Percentiles rank a stretch among this genome's conserved stretches.
phyloP scores from a whole-genome alignment of 805 yeast species.

The Wickerhamiella vanderwaltii region DNA sequence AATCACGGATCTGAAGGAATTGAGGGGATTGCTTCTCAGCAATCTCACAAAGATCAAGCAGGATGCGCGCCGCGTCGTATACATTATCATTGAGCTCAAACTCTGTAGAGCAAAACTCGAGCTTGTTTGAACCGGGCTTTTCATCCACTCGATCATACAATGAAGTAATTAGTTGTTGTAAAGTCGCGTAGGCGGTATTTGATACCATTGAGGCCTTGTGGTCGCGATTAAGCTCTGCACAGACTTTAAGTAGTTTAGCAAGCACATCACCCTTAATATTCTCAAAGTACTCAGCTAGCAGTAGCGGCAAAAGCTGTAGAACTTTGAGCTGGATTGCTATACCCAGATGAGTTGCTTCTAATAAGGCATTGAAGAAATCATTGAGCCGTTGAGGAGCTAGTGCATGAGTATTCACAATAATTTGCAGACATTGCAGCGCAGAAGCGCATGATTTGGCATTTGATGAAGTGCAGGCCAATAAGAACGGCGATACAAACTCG shows the following conservation, averaged over 20 bases:
- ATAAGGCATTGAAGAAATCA: constrained; percentile 51
- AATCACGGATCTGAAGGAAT: constrained; percentile 39
- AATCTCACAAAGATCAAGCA: constrained; percentile 59
- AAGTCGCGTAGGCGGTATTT: constrained; percentile 87
- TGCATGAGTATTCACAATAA: constrained; percentile 41
- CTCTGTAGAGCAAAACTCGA: constrained; percentile 36
- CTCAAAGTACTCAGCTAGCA: constrained; percentile 51
- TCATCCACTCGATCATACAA: constrained; percentile 52
- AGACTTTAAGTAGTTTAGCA: constrained; percentile 49
- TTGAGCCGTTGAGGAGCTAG: constrained; percentile 41
- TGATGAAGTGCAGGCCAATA: constrained; percentile 58
- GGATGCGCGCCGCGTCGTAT: constrained; percentile 57
- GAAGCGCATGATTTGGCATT: constrained; percentile 62
- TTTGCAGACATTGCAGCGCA: constrained; percentile 60
- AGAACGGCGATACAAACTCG: constrained; percentile 54
- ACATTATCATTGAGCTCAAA: constrained; percentile 39
- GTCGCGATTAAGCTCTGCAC: constrained; percentile 57
- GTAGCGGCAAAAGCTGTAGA: constrained; percentile 66
- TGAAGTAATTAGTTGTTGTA: constrained; percentile 70
- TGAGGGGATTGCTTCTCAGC: constrained; percentile 46
- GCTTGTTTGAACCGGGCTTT: constrained; percentile 32
- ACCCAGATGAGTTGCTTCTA: constrained; percentile 63
- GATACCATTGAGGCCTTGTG: constrained; percentile 65
- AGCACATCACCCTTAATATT: constrained; percentile 45
- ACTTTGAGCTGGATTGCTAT: constrained; percentile 77